Evolutionary conservation across 352 stramenopile species (phyloP).

Genomic region (Discostella stelligera): DNA sequence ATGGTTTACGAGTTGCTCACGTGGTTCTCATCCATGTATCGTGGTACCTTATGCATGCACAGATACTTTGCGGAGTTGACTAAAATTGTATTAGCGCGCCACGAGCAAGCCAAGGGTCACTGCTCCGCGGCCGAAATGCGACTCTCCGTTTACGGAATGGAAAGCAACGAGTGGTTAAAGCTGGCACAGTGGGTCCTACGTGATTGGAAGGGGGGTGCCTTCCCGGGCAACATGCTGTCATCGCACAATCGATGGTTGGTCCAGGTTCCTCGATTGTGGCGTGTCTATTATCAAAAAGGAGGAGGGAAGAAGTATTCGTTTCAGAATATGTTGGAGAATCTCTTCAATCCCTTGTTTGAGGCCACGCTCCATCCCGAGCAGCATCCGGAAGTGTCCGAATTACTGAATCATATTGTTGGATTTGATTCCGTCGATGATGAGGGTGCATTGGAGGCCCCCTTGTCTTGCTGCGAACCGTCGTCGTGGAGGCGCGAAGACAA

Average conservation of each 20-base stretch:
- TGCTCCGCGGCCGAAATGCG: slow-evolving; percentile 74
- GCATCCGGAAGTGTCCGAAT: slow-evolving; percentile 75
- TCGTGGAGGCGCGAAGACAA: slow-evolving; percentile 86
- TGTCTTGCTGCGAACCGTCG: slow-evolving; percentile 80
- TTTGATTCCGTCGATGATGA: slow-evolving; percentile 99
- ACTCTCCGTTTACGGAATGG: slow-evolving; percentile 80
- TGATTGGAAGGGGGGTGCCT: slow-evolving; percentile 67
- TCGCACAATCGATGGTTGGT: slow-evolving; percentile 97
- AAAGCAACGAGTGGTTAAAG: slow-evolving; percentile 92
- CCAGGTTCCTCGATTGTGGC: slow-evolving; percentile 95
- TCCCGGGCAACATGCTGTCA: slow-evolving; percentile 84
- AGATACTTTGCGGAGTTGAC: slow-evolving; percentile 93
- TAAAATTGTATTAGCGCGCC: slow-evolving; percentile 85
- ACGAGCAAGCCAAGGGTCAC: slow-evolving; percentile 81
- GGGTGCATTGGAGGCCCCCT: slow-evolving; percentile 86
- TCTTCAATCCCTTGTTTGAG: slow-evolving; percentile 97
- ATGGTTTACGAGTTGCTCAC: too few relatives aligned
- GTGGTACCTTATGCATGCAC: background rate
- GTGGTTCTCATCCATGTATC: background rate
- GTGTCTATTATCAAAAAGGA: slow-evolving; percentile 91
- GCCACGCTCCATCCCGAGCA: slow-evolving; percentile 93
- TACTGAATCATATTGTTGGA: slow-evolving; percentile 88
- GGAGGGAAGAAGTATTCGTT: slow-evolving; percentile 82
- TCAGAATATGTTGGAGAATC: slow-evolving; percentile 97
- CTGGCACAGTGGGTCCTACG: slow-evolving; percentile 90